Evolutionary conservation across 257 asterid genomes (phyloP).

Genomic region (Nicotiana benthamiana): DNA sequence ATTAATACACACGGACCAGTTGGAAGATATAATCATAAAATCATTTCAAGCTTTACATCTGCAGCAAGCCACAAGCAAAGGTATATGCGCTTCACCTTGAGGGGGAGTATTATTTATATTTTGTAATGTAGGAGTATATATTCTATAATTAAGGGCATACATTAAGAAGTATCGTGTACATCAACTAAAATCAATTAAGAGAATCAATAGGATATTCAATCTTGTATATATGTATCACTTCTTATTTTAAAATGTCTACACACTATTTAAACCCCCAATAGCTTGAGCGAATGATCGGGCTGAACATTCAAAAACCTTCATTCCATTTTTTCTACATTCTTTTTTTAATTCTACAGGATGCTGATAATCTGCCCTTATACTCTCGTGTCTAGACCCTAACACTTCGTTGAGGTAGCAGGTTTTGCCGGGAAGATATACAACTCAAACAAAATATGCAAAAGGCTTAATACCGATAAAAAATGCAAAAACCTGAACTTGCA

Average conservation of each 20-base stretch:
- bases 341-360: background rate
- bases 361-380: background rate
- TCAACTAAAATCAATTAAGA: background rate
- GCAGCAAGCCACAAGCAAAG: background rate
- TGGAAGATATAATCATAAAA: background rate
- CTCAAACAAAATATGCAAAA: background rate
- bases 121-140: background rate
- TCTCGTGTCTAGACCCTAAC: background rate
- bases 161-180: background rate
- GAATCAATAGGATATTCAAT: background rate
- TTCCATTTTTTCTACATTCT: background rate
- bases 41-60: background rate
- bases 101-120: background rate
- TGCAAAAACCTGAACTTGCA: background rate
- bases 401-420: background rate
- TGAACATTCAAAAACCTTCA: background rate
- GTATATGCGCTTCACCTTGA: conserved; percentile 7
- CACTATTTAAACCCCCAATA: background rate
- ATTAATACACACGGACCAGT: background rate
- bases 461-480: background rate
- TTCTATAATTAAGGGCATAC: background rate
- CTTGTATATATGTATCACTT: background rate
- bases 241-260: background rate
- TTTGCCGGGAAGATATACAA: background rate
- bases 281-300: background rate